These are phyloP conservation scores for Drechslerella dactyloides DNA, from an alignment of 2,329 filamentous ascomycete genomes.

Conservation along the genomic window DNA sequence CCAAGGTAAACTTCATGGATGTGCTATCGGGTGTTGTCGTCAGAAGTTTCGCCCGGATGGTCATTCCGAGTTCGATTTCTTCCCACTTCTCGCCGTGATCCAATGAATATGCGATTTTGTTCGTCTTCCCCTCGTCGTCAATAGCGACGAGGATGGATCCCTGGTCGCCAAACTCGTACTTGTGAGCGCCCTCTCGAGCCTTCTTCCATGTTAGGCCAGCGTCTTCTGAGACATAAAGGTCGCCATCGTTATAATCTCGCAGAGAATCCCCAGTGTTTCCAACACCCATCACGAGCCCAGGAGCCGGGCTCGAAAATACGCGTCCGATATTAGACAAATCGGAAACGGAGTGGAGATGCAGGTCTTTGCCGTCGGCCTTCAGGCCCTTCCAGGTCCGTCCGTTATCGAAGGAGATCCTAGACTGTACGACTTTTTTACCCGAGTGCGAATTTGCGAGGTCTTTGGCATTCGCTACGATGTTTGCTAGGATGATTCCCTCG, in stretches of 20 bases:
- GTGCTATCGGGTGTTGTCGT: conserved; percentile 93
- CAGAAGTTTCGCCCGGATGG: conserved; percentile 73
- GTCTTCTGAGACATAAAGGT: conserved; percentile 87
- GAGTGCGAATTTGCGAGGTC: conserved; percentile 64
- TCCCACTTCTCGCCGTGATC: conserved; percentile 89
- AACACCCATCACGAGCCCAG: conserved; percentile 90
- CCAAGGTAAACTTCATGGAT: conserved; percentile 84
- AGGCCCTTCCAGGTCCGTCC: conserved; percentile 81
- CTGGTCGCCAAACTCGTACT: conserved; percentile 95
- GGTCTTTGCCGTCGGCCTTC: conserved; percentile 68
- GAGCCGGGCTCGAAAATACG: conserved; percentile 91
- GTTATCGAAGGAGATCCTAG: conserved; percentile 92
- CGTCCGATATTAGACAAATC: conserved; percentile 80
- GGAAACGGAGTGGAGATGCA: conserved; percentile 93
- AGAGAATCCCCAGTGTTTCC: conserved; percentile 85
- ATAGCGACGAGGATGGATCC: conserved; percentile 87
- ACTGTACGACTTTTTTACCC: conserved; percentile 70
- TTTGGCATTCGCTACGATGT: conserved; percentile 84
- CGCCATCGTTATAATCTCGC: conserved; percentile 72
- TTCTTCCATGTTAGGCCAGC: conserved; percentile 84
- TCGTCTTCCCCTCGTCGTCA: conserved; percentile 69
- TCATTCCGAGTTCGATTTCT: conserved; percentile 69
- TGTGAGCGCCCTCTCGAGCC: conserved; percentile 79
- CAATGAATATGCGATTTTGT: conserved; percentile 77
- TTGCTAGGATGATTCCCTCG: conserved; percentile 89